A percentile compares a stretch with the other conserved stretches of the same genome.
Evolutionary conservation across 23 red algal species (phyloP).

Genomic region (Gracilaria gracilis): DNA sequence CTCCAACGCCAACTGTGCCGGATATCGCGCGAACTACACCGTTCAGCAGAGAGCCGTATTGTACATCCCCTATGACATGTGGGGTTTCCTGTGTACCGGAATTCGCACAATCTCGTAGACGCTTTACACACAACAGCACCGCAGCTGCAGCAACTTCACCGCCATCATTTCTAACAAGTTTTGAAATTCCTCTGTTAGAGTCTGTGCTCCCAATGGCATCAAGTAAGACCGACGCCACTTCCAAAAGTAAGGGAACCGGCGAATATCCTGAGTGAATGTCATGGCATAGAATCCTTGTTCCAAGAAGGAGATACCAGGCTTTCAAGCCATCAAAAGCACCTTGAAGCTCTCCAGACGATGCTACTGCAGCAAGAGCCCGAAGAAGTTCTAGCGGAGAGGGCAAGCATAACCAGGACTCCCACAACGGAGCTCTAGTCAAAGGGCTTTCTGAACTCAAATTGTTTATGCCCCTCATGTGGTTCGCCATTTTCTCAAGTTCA

Average conservation of each 20-base stretch:
- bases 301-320: constrained; percentile 42
- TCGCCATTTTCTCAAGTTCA: constrained; percentile 47
- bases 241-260: constrained; percentile 23
- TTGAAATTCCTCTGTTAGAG: constrained; percentile 32
- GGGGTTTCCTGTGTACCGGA: constrained; percentile 26
- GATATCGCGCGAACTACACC: constrained; percentile 61
- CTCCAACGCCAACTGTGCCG: constrained; percentile 25
- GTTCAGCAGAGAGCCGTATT: constrained; percentile 50
- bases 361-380: constrained; percentile 25
- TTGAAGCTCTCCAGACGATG: constrained; percentile 53
- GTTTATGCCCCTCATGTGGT: constrained; percentile 3
- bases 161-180: constrained; percentile 50
- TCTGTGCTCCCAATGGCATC: constrained; percentile 29
- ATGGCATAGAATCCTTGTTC: constrained; percentile 28
- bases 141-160: constrained; percentile 53
- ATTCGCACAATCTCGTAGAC: constrained; percentile 46
- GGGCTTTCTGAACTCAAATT: constrained; percentile 13
- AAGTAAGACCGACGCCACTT: constrained; percentile 30
- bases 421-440: neutral
- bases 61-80: constrained; percentile 57
- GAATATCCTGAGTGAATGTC: constrained; percentile 24
- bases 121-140: constrained; percentile 53
- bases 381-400: constrained; percentile 57
- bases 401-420: constrained; percentile 19
- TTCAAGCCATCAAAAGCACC: constrained; percentile 53